phyloP scores from a whole-genome alignment of 2,329 filamentous ascomycete species.

The Daldinia sp. region DNA sequence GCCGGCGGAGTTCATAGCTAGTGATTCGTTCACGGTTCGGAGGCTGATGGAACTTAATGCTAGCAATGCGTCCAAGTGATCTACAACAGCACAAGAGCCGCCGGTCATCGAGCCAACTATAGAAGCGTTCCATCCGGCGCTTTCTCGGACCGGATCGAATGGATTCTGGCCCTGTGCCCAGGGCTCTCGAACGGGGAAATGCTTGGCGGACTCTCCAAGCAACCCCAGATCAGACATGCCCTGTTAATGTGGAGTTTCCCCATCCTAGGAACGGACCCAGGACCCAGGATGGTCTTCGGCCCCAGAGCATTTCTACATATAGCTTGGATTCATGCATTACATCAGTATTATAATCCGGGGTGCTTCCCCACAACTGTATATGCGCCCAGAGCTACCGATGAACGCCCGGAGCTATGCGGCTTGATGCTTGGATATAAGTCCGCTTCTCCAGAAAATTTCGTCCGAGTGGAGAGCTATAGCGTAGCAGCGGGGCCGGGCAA shows the following conservation, averaged over 20 bases:
- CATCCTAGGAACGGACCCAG: conserved; percentile 22
- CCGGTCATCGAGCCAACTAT: conserved; percentile 8
- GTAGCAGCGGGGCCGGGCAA: conserved; percentile 21
- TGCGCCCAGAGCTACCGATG: conserved; percentile 32
- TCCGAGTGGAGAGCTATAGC: conserved; percentile 17
- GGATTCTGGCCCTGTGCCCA: conserved; percentile 10
- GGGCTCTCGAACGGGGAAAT: conserved; percentile 16
- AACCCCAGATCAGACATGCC: conserved; percentile 30
- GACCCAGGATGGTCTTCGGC: conserved; percentile 22
- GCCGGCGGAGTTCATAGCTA: conserved; percentile 28
- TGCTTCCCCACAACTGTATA: conserved; percentile 5
- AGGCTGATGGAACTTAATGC: conserved; percentile 4
- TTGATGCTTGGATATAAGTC: conserved; percentile 29
- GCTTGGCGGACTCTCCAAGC: conserved; percentile 23
- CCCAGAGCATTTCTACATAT: conserved; percentile 21
- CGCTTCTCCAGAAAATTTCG: conserved; percentile 8
- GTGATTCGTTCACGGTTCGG: conserved; percentile 21
- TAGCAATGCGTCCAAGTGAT: not conserved
- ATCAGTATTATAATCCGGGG: conserved; percentile 35
- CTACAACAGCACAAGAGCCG: conserved; percentile 11
- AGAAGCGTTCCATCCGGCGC: conserved; percentile 36
- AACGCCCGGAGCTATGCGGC: conserved; percentile 39
- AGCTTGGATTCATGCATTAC: conserved; percentile 26
- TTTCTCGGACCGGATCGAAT: conserved; percentile 33
- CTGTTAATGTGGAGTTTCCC: conserved; percentile 29